Conservation (phyloP, 129 eudicot species). For the Chrysanthemum makinoi region DNA sequence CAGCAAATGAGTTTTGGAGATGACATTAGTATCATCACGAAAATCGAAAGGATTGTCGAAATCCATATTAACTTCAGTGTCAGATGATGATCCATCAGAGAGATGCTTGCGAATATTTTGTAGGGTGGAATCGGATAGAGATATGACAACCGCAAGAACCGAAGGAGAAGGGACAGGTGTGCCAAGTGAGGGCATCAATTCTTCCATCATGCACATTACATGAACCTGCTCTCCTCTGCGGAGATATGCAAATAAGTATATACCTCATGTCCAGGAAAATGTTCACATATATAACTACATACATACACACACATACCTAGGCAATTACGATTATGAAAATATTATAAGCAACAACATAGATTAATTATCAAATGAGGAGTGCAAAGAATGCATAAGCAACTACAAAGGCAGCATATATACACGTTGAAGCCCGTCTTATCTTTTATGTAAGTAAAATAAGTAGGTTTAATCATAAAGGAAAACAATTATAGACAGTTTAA, state of each 20-base stretch:
- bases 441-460: not conserved
- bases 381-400: slow-evolving; percentile 4
- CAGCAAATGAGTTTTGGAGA: slow-evolving; percentile 73
- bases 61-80: slow-evolving; percentile 34
- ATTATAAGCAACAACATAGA: not conserved
- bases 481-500: not conserved
- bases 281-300: slow-evolving; percentile 12
- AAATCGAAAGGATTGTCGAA: slow-evolving; percentile 81
- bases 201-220: slow-evolving; percentile 85
- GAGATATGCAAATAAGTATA: slow-evolving; percentile 37
- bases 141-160: slow-evolving; percentile 79
- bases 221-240: slow-evolving; percentile 91
- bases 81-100: slow-evolving; percentile 47
- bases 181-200: slow-evolving; percentile 93
- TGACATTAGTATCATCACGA: slow-evolving; percentile 60
- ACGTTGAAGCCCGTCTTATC: not conserved
- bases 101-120: slow-evolving; percentile 66
- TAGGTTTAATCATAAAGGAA: not conserved
- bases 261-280: slow-evolving; percentile 24
- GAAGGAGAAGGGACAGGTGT: slow-evolving; percentile 90
- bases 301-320: not conserved
- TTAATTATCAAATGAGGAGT: slow-evolving; percentile 2
- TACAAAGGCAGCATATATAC: slow-evolving; percentile 1
- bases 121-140: slow-evolving; percentile 75
- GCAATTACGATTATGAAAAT: not conserved